phyloP scores from a whole-genome alignment of 2,329 filamentous ascomycete genomes.

The Alternaria tenuissima region DNA sequence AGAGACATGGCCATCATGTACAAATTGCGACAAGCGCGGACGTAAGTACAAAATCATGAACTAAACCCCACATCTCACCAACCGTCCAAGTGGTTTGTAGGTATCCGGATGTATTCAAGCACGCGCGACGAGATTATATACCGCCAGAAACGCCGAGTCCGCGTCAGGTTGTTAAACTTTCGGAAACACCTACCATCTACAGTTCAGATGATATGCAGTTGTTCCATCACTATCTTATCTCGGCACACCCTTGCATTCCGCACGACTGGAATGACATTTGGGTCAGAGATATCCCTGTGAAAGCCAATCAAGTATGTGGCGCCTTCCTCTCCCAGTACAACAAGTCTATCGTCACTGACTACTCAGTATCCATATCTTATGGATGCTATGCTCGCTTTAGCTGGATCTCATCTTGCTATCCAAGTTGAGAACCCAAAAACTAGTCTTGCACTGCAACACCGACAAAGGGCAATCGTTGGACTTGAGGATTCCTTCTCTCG shows the following conservation, averaged over 20 bases:
- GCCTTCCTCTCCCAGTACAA: neutral
- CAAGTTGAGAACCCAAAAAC: constrained; percentile 19
- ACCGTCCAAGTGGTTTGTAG: constrained; percentile 32
- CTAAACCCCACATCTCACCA: neutral
- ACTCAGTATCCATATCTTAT: constrained; percentile 35
- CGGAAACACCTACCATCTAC: constrained; percentile 42
- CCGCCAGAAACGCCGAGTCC: constrained; percentile 20
- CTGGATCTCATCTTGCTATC: constrained; percentile 33
- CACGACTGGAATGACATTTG: constrained; percentile 22
- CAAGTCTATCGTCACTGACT: constrained; percentile 4
- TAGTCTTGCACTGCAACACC: constrained; percentile 23
- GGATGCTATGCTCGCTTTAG: constrained; percentile 35
- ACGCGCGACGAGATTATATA: constrained; percentile 23
- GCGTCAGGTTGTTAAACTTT: constrained; percentile 23
- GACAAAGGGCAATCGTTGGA: constrained; percentile 33
- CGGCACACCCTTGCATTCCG: constrained; percentile 46
- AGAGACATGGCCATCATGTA: constrained; percentile 51
- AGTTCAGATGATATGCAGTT: constrained; percentile 59
- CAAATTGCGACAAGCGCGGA: constrained; percentile 49
- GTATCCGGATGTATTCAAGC: constrained; percentile 39
- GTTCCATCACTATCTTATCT: constrained; percentile 62
- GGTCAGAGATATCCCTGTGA: constrained; percentile 25
- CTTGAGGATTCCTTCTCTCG: constrained; percentile 30
- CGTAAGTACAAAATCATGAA: constrained; percentile 4
- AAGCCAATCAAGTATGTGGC: constrained; percentile 25